Evolutionary conservation across 1,139 yeast species (phyloP).

Genomic region (Scheffersomyces titani): DNA sequence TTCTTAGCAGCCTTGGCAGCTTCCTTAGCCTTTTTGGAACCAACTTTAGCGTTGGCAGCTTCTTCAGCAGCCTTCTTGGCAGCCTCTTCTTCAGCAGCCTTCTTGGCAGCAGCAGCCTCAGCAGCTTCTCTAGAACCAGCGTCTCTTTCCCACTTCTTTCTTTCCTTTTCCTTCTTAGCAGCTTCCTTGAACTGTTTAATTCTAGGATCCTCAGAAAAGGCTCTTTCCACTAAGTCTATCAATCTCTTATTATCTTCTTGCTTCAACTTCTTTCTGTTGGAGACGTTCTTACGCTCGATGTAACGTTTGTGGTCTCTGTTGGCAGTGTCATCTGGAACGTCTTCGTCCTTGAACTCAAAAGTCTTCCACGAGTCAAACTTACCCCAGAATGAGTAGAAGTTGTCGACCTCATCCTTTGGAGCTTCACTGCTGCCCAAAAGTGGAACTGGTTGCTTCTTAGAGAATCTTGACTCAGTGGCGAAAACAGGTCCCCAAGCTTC

Average conservation of each 20-base stretch:
- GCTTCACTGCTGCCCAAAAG: conserved; percentile 67
- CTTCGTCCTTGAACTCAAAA: conserved; percentile 97
- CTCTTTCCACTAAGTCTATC: conserved; percentile 85
- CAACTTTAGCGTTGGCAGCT: conserved; percentile 66
- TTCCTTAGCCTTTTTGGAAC: conserved; percentile 89
- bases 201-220: conserved; percentile 90
- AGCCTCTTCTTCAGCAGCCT: conserved; percentile 80
- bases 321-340: conserved; percentile 98
- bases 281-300: conserved; percentile 95
- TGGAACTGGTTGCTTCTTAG: conserved; percentile 89
- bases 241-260: conserved; percentile 95
- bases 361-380: conserved; percentile 98
- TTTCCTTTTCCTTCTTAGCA: conserved; percentile 93
- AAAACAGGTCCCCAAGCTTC: conserved; percentile 94
- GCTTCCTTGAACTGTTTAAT: conserved; percentile 89
- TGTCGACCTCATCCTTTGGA: conserved; percentile 81
- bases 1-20: conserved; percentile 96
- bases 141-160: conserved; percentile 96
- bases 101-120: conserved; percentile 76
- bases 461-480: conserved; percentile 87
- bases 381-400: conserved; percentile 89
- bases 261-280: conserved; percentile 96
- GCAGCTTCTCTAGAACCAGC: conserved; percentile 97
- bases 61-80: conserved; percentile 78
- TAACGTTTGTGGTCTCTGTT: conserved; percentile 99